Evolutionary conservation across 1,284 basidiomycete genomes (phyloP), one percentile per base, ranked within the genome.

Genomic region (Wallemia mellicola): DNA sequence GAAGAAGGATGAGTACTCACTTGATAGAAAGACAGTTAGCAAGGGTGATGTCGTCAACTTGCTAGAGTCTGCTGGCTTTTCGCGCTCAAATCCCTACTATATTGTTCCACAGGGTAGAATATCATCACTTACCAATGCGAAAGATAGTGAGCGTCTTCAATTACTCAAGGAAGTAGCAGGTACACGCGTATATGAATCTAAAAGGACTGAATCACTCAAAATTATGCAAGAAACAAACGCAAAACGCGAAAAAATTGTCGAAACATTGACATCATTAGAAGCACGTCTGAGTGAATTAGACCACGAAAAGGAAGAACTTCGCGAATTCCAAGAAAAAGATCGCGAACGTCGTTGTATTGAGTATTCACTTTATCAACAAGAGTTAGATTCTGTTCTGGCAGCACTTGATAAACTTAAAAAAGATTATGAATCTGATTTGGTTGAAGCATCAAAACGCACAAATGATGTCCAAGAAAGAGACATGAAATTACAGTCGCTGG

Each of bases 181-280:
- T 1, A 98, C 94, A 0, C 87, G 94, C 66, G 89, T 98, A 1
- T 99, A 99, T 69, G 94, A 98, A 70, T 84, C 94, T 67, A 81
- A 92, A 59, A 79, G 94, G 15, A 66, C 83, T 0, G 92, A 98
- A 68, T 92, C 87, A 14, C 75, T 92, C 27, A 83, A 86, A 60
- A 92, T 98, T 69, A 94, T 98, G 84, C 78, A 86, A 54, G 91
- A 96, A 67, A 98, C 94, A n/a, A 87, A 91, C 62, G 76, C 83
- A 1, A 96, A 96, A 68, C 80, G 88, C 17, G 73, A 77, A 28
- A 96, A 95, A 72, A 95, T 98, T 63, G 80, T 77, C 65, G 89
- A 95, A 64, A 73, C 95, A 7, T 75, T 98, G 27, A 78, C 81
- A 1, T 89, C 86, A 68, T 96, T 98, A 65, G 86, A 96, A 64